Conservation (phyloP, 257 asterid species). For the Mitragyna speciosa region DNA sequence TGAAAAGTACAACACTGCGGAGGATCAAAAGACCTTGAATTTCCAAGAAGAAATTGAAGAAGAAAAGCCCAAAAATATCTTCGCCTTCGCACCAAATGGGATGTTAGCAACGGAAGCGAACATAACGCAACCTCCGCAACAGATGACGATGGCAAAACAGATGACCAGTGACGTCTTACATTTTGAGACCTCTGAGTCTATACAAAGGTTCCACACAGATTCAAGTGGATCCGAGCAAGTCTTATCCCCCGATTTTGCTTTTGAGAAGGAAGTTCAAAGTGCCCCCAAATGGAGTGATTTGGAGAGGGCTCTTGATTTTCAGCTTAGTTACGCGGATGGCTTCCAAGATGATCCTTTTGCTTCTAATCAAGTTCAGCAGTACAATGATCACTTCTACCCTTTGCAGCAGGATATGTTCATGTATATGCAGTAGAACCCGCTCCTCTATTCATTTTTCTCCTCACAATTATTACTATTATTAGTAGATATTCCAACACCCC, state of each 20-base stretch:
- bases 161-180: conserved; percentile 31
- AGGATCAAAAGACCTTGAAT: conserved; percentile 23
- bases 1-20: conserved; percentile 39
- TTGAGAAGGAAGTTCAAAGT: conserved; percentile 55
- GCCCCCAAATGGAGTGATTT: conserved; percentile 43
- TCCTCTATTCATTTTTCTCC: conserved; percentile 14
- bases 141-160: conserved; percentile 13
- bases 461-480: neutral
- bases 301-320: conserved; percentile 41
- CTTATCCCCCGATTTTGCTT: conserved; percentile 39
- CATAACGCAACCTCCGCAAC: conserved; percentile 21
- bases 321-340: conserved; percentile 43
- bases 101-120: neutral
- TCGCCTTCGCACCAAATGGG: conserved; percentile 9
- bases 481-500: neutral
- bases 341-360: conserved; percentile 53
- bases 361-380: conserved; percentile 47
- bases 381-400: conserved; percentile 39
- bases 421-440: conserved; percentile 47
- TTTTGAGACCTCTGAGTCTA: conserved; percentile 39
- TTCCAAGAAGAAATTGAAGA: conserved; percentile 40
- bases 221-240: conserved; percentile 53
- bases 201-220: conserved; percentile 46
- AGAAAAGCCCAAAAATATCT: conserved; percentile 33
- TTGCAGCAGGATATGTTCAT: conserved; percentile 59